These are phyloP conservation scores for Cicer bijugum DNA, from an alignment of 306 rosid genomes.

Conservation along the genomic window DNA sequence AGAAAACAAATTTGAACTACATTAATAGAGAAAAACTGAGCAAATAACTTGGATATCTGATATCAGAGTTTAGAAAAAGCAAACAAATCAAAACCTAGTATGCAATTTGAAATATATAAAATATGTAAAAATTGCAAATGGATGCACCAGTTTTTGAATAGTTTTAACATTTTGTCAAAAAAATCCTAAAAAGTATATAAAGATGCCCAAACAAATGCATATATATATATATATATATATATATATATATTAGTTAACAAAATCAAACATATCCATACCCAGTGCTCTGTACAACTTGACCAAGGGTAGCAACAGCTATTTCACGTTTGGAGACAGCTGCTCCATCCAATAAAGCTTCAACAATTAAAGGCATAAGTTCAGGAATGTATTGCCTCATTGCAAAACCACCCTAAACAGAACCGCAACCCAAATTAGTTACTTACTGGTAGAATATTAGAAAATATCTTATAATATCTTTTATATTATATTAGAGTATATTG, in stretches of 20 bases:
- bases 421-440: constrained; percentile 34
- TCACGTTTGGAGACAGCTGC: constrained; percentile 92
- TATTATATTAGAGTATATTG: too few species aligned
- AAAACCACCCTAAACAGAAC: constrained; percentile 81
- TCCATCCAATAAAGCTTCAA: constrained; percentile 95
- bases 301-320: constrained; percentile 94
- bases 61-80: constrained; percentile 28
- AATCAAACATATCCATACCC: constrained; percentile 63
- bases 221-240: background rate
- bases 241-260: constrained; percentile 25
- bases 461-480: too few species aligned
- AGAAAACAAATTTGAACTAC: constrained; percentile 19
- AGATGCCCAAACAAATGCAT: constrained; percentile 28
- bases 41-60: constrained; percentile 33
- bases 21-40: constrained; percentile 36
- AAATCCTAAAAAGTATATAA: constrained; percentile 10
- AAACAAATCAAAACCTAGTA: constrained; percentile 2
- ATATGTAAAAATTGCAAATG: constrained; percentile 15
- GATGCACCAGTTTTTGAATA: constrained; percentile 27
- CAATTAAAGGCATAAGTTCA: constrained; percentile 97
- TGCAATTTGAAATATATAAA: constrained; percentile 10
- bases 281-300: constrained; percentile 99
- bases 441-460: too few species aligned
- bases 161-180: constrained; percentile 25
- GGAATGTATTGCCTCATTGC: constrained; percentile 97